phyloP scores from a whole-genome alignment of 1,284 basidiomycete genomes.

The Leccinum brunneo-olivaceum region DNA sequence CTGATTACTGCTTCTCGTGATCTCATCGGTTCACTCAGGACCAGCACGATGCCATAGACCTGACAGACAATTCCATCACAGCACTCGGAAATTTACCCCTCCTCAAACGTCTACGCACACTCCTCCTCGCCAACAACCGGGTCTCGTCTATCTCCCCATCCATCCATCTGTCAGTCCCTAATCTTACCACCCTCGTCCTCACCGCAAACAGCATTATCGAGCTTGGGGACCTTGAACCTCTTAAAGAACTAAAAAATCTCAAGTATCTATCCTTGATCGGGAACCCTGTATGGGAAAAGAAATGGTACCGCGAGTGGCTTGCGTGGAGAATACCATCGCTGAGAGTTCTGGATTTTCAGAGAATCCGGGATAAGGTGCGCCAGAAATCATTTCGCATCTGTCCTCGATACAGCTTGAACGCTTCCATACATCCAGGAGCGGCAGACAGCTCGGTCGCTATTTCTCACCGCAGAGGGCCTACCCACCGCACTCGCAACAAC shows the following conservation, averaged over 20 bases:
- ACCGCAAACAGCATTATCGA: conserved; percentile 73
- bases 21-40: conserved; percentile 43
- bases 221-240: conserved; percentile 79
- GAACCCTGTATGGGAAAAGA: conserved; percentile 89
- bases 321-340: conserved; percentile 77
- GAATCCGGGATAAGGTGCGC: conserved; percentile 91
- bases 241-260: conserved; percentile 74
- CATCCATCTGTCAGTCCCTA: conserved; percentile 77
- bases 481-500: conserved; percentile 79
- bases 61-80: conserved; percentile 93
- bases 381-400: conserved; percentile 24
- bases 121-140: conserved; percentile 85
- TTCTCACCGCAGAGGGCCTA: conserved; percentile 69
- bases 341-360: conserved; percentile 93
- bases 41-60: conserved; percentile 91
- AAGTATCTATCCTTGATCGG: conserved; percentile 81
- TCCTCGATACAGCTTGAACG: conserved; percentile 23
- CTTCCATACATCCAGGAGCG: conserved; percentile 56
- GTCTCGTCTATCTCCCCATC: conserved; percentile 78
- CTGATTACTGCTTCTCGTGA: conserved; percentile 17
- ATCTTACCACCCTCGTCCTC: conserved; percentile 74
- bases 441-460: conserved; percentile 63
- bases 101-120: conserved; percentile 70
- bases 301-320: conserved; percentile 97
- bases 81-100: conserved; percentile 84